Evolutionary conservation across 345 rosid genomes (phyloP).

Genomic region (Dipteronia sinensis): DNA sequence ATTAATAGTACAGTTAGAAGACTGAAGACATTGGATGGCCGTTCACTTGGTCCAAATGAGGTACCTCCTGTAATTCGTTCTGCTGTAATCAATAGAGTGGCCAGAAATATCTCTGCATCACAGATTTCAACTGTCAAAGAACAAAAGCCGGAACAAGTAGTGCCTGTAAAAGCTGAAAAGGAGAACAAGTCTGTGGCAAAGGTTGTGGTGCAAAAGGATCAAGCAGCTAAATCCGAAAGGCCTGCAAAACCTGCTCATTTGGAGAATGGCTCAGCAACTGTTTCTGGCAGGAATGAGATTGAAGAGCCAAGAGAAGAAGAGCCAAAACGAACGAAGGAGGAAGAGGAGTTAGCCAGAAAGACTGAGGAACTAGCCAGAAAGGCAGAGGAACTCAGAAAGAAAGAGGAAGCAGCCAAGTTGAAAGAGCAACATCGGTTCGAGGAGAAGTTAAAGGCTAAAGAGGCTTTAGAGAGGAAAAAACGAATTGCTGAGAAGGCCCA

Average conservation of each 20-base stretch:
- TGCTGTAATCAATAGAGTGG: slow-evolving; percentile 31
- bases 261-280: slow-evolving; percentile 31
- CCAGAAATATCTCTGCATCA: slow-evolving; percentile 30
- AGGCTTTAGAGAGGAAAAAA: slow-evolving; percentile 78
- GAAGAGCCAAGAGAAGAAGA: slow-evolving; percentile 52
- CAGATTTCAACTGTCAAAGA: slow-evolving; percentile 33
- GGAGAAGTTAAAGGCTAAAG: slow-evolving; percentile 78
- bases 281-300: slow-evolving; percentile 43
- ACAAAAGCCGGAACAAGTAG: slow-evolving; percentile 33
- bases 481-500: slow-evolving; percentile 70
- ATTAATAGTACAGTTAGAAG: slow-evolving; percentile 64
- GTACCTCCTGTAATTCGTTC: slow-evolving; percentile 52
- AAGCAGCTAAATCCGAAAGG: slow-evolving; percentile 39
- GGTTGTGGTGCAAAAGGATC: slow-evolving; percentile 46
- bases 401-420: slow-evolving; percentile 59
- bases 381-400: slow-evolving; percentile 72
- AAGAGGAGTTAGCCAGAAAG: slow-evolving; percentile 66
- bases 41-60: slow-evolving; percentile 85
- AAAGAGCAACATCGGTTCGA: slow-evolving; percentile 70
- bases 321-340: slow-evolving; percentile 63
- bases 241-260: slow-evolving; percentile 39
- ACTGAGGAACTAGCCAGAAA: slow-evolving; percentile 62
- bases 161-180: slow-evolving; percentile 34
- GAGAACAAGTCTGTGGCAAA: slow-evolving; percentile 35
- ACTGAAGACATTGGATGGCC: slow-evolving; percentile 77